phyloP scores from a whole-genome alignment of 164 flowering plant species.

The Piper betle region DNA sequence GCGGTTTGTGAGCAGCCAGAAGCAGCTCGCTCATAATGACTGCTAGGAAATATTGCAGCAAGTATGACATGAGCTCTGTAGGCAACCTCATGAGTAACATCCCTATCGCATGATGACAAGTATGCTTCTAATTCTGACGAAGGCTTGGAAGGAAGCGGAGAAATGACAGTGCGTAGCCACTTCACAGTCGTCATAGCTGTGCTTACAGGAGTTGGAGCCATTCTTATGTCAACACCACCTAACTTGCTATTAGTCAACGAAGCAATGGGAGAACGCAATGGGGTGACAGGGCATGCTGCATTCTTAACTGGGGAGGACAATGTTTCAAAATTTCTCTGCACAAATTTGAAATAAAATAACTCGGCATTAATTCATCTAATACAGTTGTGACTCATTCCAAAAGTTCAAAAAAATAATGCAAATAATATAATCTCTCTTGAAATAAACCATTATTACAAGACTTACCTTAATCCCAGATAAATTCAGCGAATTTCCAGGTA shows the following conservation, averaged over 20 bases:
- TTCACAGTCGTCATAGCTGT: constrained; percentile 98
- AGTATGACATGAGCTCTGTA: constrained; percentile 69
- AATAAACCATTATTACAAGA: background rate
- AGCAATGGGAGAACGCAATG: constrained; percentile 48
- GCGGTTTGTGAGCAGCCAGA: constrained; percentile 44
- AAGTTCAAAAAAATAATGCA: constrained; percentile 5
- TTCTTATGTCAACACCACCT: constrained; percentile 21
- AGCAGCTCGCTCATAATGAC: constrained; percentile 44
- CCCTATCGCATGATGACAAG: constrained; percentile 58
- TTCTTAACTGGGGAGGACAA: constrained; percentile 69
- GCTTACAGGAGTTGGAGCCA: constrained; percentile 81
- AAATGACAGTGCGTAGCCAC: constrained; percentile 84
- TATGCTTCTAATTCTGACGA: constrained; percentile 59
- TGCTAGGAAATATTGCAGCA: constrained; percentile 83
- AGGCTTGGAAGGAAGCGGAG: constrained; percentile 79
- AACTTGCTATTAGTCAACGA: constrained; percentile 36
- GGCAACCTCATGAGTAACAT: constrained; percentile 52
- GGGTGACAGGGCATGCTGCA: constrained; percentile 61
- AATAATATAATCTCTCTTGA: no score
- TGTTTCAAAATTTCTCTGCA: constrained; percentile 61
- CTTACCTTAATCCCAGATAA: constrained; percentile 56
- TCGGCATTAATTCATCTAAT: background rate
- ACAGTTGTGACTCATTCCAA: background rate
- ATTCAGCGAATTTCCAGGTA: constrained; percentile 62
- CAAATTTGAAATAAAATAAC: constrained; percentile 1